Conservation (phyloP, 2,329 filamentous ascomycete species). For the Paracoccidioides brasiliensis region DNA sequence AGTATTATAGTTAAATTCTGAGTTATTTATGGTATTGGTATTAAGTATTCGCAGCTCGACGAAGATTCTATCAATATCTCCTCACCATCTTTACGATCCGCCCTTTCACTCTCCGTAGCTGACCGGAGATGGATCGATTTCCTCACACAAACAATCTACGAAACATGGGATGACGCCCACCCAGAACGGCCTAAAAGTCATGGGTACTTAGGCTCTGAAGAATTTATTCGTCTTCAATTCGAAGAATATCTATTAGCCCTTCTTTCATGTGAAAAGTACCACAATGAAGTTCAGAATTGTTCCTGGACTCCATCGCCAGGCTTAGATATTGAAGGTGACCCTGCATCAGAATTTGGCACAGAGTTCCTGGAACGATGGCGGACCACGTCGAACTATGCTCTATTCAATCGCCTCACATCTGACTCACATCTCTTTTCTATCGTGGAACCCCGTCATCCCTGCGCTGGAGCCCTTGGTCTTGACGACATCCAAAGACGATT, state of each 20-base stretch:
- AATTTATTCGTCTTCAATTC: conserved; percentile 93
- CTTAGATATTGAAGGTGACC: conserved; percentile 62
- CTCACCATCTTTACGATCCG: conserved; percentile 61
- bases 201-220: conserved; percentile 89
- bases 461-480: conserved; percentile 79
- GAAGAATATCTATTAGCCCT: conserved; percentile 90
- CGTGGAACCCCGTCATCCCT: conserved; percentile 83
- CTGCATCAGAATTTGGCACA: conserved; percentile 64
- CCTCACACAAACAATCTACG: conserved; percentile 80
- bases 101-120: conserved; percentile 65
- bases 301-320: conserved; percentile 38
- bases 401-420: conserved; percentile 62
- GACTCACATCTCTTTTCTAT: conserved; percentile 90
- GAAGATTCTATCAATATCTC: conserved; percentile 75
- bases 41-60: conserved; percentile 46
- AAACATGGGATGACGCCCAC: conserved; percentile 91
- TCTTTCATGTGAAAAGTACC: conserved; percentile 80
- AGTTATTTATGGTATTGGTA: background rate
- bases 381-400: conserved; percentile 76
- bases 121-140: conserved; percentile 96
- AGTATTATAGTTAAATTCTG: conserved; percentile 7
- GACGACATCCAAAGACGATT: conserved; percentile 88
- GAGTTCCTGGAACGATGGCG: conserved; percentile 85
- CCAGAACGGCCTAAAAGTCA: conserved; percentile 84
- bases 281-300: conserved; percentile 40